phyloP scores from a whole-genome alignment of 2,329 filamentous ascomycete species.

The Scorias spongiosa region DNA sequence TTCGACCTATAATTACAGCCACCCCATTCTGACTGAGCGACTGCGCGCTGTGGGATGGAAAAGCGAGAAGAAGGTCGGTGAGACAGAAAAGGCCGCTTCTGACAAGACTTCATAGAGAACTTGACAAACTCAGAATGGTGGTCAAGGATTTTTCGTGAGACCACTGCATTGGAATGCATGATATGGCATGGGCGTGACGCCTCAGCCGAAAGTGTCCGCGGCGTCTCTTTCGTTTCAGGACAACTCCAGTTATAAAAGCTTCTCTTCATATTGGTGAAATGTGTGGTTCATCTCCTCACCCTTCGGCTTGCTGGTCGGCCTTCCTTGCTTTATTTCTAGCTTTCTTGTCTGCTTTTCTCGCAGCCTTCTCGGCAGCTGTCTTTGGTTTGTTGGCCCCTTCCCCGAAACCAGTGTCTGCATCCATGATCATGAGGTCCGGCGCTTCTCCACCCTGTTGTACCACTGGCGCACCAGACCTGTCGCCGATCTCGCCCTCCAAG shows the following conservation, averaged over 20 bases:
- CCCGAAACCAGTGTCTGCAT: conserved; percentile 10
- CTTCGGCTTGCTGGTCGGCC: conserved; percentile 9
- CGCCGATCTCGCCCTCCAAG: conserved; percentile 27
- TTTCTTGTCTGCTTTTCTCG: conserved; percentile 41
- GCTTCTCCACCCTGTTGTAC: conserved; percentile 19
- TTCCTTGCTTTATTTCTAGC: conserved; percentile 32
- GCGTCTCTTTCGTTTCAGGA: no score
- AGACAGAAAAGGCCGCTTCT: conserved; percentile 19
- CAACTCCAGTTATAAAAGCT: no score
- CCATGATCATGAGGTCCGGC: conserved; percentile 6
- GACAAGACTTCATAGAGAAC: no score
- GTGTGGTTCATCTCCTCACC: neutral
- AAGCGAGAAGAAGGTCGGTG: conserved; percentile 42
- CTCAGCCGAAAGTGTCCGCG: no score
- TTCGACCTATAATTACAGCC: conserved; percentile 95
- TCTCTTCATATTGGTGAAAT: no score
- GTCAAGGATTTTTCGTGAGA: neutral
- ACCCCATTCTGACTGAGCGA: conserved; percentile 88
- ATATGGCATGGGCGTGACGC: no score
- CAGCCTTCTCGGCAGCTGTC: conserved; percentile 31
- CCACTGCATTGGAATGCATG: no score
- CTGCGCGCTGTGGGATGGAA: conserved; percentile 83
- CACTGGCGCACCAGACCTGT: conserved; percentile 15
- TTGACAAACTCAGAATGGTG: neutral
- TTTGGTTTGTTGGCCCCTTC: conserved; percentile 7